Evolutionary conservation across 2,329 filamentous ascomycete genomes (phyloP), one percentile per base, ranked within the genome.

Genomic region (Fusarium sp.): DNA sequence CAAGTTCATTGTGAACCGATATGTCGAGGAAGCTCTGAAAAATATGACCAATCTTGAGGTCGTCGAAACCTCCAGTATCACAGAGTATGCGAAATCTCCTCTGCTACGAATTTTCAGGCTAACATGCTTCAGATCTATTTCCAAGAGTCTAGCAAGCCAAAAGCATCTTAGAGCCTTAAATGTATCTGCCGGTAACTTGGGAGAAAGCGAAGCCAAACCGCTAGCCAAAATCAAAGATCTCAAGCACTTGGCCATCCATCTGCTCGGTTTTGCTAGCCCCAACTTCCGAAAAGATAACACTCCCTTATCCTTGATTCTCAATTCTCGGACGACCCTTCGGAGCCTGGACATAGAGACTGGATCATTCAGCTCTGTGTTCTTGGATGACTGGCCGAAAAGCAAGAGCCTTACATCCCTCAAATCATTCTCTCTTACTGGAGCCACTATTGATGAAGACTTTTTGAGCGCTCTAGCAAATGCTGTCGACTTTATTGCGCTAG

Each of bases 11-110:
- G 53, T 72, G 13, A 13, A 64, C 5, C 60, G 70, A 49, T 78
- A 77, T 15, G 6, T 70, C 2, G 73, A 78, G 19, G 76, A 77
- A 46, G 58, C 64, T 0, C 37, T 78, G 4, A 62, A 69, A 4
- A 73, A 65, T 3, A 25, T 72, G 21, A 10, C 32, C 1, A 75
- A 73, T 33, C 49, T 78, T 5, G 72, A 77, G 15, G 42, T 75
- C 43, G 33, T 78, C 2, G 57, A 74, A 47, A 61, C 56, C 0
- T 21, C 18, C 1, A 32, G 60, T 3, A 15, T 75, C 8, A 75
- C 74, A 28, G 28, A 58, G 76, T 78, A 57, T 44, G 37, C 38
- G 4, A 8, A 19, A 13, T 25, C 11, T 18, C 3, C 2, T 18
- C 12, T 28, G 2, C 7, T 1, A 3, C 7, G 2, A 3, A 4